phyloP scores from a whole-genome alignment of 2,329 filamentous ascomycete genomes.

The Rhynchosporium agropyri region DNA sequence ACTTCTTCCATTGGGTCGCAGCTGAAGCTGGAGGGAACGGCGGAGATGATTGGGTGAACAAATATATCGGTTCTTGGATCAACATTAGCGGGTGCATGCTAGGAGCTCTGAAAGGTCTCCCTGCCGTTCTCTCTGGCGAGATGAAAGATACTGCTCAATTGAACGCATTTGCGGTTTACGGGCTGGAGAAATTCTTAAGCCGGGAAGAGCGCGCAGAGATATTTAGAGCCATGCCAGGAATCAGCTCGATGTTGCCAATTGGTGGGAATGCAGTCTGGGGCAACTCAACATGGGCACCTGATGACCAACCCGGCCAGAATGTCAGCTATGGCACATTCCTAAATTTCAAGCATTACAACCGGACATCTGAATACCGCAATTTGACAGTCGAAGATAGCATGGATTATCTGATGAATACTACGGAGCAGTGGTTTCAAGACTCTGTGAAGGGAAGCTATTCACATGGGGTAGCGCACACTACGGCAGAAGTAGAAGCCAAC shows the following conservation, averaged over 20 bases:
- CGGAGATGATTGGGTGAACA: conserved; percentile 86
- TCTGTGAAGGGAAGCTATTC: conserved; percentile 79
- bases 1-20: conserved; percentile 78
- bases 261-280: conserved; percentile 97
- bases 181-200: conserved; percentile 91
- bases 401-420: conserved; percentile 74
- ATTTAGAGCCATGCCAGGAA: conserved; percentile 95
- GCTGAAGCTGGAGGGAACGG: conserved; percentile 76
- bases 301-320: conserved; percentile 75
- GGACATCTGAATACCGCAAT: conserved; percentile 68
- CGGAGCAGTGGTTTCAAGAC: conserved; percentile 83
- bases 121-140: conserved; percentile 89
- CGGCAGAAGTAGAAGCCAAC: conserved; percentile 78
- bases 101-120: conserved; percentile 86
- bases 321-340: conserved; percentile 79
- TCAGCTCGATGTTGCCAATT: conserved; percentile 94
- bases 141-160: conserved; percentile 98
- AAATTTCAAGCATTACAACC: conserved; percentile 75
- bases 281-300: conserved; percentile 81
- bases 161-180: conserved; percentile 95
- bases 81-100: conserved; percentile 99
- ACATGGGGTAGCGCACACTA: conserved; percentile 81
- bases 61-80: conserved; percentile 91
- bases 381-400: conserved; percentile 80
- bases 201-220: conserved; percentile 90